Evolutionary conservation across 1,284 basidiomycete species (phyloP).

Genomic region (Apiotrichum siamense): DNA sequence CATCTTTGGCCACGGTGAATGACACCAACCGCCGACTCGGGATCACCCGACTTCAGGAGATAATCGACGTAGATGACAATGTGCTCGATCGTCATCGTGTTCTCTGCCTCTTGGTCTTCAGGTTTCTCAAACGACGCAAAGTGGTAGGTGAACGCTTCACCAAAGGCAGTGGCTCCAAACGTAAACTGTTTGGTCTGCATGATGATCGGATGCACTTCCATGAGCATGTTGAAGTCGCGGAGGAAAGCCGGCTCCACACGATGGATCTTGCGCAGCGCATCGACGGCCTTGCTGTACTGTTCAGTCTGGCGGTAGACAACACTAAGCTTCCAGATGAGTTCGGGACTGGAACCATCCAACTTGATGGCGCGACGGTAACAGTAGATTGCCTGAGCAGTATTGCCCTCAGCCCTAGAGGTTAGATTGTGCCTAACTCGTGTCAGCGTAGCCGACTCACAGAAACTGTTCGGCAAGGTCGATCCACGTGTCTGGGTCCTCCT

Average conservation of each 20-base stretch:
- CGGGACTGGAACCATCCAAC: constrained; percentile 71
- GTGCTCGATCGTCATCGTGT: constrained; percentile 46
- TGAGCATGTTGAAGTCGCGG: constrained; percentile 72
- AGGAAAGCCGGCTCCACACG: constrained; percentile 57
- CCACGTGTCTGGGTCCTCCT: constrained; percentile 82
- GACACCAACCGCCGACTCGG: constrained; percentile 62
- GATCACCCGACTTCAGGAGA: constrained; percentile 63
- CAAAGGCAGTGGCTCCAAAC: constrained; percentile 61
- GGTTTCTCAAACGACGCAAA: constrained; percentile 32
- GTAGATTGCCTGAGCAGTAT: constrained; percentile 80
- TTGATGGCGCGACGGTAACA: constrained; percentile 80
- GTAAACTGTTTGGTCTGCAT: constrained; percentile 62
- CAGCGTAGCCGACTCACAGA: constrained; percentile 51
- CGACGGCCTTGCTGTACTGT: constrained; percentile 66
- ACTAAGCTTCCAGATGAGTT: constrained; percentile 86
- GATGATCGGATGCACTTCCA: constrained; percentile 71
- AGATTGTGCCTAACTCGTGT: background rate
- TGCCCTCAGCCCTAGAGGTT: constrained; percentile 57
- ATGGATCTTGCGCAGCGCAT: constrained; percentile 68
- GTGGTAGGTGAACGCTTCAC: constrained; percentile 58
- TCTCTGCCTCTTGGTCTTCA: constrained; percentile 19
- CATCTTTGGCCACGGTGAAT: constrained; percentile 76
- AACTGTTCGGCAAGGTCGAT: constrained; percentile 68
- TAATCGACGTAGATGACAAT: constrained; percentile 74
- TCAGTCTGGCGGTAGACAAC: constrained; percentile 70